Base-by-base conservation (phyloP, 2,329 filamentous ascomycete genomes). In the Fusarium equiseti region DNA sequence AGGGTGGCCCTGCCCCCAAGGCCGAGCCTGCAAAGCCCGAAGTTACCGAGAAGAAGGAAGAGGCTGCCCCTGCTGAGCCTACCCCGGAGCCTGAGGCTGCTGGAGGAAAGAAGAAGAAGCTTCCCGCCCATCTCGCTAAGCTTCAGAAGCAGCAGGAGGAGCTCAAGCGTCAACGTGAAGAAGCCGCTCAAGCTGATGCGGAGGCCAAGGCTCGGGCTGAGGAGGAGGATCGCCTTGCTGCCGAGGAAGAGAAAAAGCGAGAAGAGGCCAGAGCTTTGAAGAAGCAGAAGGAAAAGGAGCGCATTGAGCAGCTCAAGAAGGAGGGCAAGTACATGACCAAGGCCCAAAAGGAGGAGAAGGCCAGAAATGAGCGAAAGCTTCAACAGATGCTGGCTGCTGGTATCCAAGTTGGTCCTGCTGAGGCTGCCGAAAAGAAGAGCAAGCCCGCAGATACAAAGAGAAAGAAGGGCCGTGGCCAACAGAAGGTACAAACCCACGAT, bases 301-400 rank as follows among this genome's bases (percentile, higher is more conserved):
- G 88, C 81, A 90, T 95, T 66, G 93, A 96, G 78, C 91, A 95
- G 82, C 88, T 94, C 60, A 96, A 95, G 87, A 93, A 92, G 80
- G 92, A 94, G 79, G 93, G 93, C 79, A 95, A 93, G 77, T 95
- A 92, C 81, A 83, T 95, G 76, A 95, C 93, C 72, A 95, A 95
- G 82, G 92, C 93, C 16, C 92, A 97, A 79, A 92, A 90, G 77
- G 92, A 95, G 75, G 92, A 93, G 77, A 93, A 94, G 82, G 90
- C 91, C 26, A 88, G 90, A 75, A 91, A 93, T 73, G 92, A 95
- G 81, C 85, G 90, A 75, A 94, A 94, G 75, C 82, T 95, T 58
- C 91, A 96, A 84, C 93, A 96, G 81, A 94, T 96, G 92, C 83
- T 95, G 72, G 92, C 90, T 55, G 91, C 91, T 53, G 91, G 91